Evolutionary conservation across 345 rosid species (phyloP), one percentile per base, ranked within the genome.

Genomic region (Boechera stricta): DNA sequence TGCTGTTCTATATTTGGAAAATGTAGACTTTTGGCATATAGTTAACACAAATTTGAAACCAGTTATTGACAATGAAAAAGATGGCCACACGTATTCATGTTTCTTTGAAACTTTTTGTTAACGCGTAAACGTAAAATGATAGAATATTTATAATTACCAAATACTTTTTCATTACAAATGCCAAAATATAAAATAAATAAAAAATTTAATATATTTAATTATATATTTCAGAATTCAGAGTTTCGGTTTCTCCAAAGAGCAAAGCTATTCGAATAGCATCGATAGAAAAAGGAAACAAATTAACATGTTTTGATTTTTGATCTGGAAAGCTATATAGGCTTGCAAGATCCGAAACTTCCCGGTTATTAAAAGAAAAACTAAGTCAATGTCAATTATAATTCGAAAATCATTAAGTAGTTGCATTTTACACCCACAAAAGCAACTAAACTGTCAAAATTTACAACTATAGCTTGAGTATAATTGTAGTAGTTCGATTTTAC

Each of bases 1-100:
- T 39, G 10, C 32, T 52, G 32, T 39, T 63, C 69, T 73, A 52
- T 62, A 24, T 63, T 39, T 73, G 62, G 63, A 39, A 52, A 29
- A n/a, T 54, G 55, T 54, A 45, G 71, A 53, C 45, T 39, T 55
- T 66, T 45, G 58, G 29, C 65, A 65, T 55, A 64, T 33, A 24
- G 39, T 65, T 54, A 21, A 35, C 39, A 13, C 55, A 41, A 18
- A 56, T 24, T 42, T 64, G 35, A 73, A 53, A 52, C 62, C 69
- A 62, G 44, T 69, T 73, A 31, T 73, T 53, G 12, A 21, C 68
- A 61, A 39, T 61, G 10, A 38, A 32, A n/a, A 44, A 64, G 26
- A 29, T 44, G 38, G 54, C 31, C 26, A 13, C 52, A 15, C 35
- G 52, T 62, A 10, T 11, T 11, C 8, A 49, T 18, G 7, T 49